Evolutionary conservation across 2,329 filamentous ascomycete genomes (phyloP), one percentile per base, ranked within the genome.

Genomic region (Botrytis galanthina): DNA sequence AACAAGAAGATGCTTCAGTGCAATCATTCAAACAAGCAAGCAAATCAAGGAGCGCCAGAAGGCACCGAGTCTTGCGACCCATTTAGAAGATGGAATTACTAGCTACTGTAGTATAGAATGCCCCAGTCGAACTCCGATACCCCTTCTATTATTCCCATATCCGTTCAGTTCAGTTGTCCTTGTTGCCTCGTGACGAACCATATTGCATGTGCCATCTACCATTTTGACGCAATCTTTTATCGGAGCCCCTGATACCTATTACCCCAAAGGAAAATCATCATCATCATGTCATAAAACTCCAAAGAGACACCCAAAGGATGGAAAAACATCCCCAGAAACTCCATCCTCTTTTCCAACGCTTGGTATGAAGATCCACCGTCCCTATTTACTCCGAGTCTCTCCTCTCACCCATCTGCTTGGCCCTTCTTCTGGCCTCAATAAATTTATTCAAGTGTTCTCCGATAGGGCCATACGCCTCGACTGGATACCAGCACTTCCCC

Each of bases 401-500:
- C 14, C 48, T 69, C 66, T 69, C 68, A 62, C 54, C 37, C 68
- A 70, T 70, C 22, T 70, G 54, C 32, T 48, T 70, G 1, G 66
- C 71, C 54, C 71, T 61, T 64, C 66, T 73, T 32, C 72, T 62
- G 8, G 63, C 44, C 46, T 73, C 72, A 16, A 73, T 71, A 70
- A 73, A 73, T 62, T 69, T 69, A 37, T 71, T 73, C 72, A 73
- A 71, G 29, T 71, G 59, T 46, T 66, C 63, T 9, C 72, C 72
- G 29, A 73, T 71, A n/a, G 72, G 72, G 37, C 72, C 72, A 20
- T 69, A 73, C 18, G 72, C 72, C 57, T 73, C 72, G 12, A 73
- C 72, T 20, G 72, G 72, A 70, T 73, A 73, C 72, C 72, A 73
- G 44, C 72, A 73, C 37, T 73, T 73, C 22, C 66, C 64, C 35